Evolutionary conservation across 2,329 filamentous ascomycete genomes (phyloP), one percentile per base, ranked within the genome.

Genomic region (Alternaria infectoria): DNA sequence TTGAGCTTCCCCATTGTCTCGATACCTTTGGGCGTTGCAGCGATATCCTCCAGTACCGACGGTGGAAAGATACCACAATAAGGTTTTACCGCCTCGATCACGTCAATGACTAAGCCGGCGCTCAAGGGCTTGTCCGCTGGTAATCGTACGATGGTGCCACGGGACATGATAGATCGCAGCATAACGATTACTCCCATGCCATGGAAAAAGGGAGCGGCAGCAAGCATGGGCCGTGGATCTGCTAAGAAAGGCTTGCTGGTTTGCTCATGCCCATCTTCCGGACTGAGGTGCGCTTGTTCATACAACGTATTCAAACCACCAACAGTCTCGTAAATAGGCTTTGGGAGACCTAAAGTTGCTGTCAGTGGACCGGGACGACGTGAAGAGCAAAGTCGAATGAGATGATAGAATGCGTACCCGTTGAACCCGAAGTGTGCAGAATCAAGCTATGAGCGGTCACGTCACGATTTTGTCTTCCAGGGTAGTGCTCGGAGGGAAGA

Each of bases 341-440:
- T 59, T 3, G 57, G 57, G n/a, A 55, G 50, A 43, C 57, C 57
- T 59, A 8, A 4, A 13, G 2, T 5, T 4, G 3, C 1, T 15
- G 28, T 59, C 13, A 49, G 50, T 5, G n/a, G 12, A 21, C 13
- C 11, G 4, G 1, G 2, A n/a, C 21, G 5, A 21, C 7, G 9
- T 9, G 6, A 2, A 23, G 6, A 25, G 32, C 5, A 10, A 15
- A 25, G 2, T 12, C 7, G 2, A 6, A 23, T 28, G 19, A 6
- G 9, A n/a, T 32, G 12, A 11, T 5, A 2, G 8, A 8, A 13
- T 43, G 1, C 57, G 17, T 47, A 32, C 57, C 57, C 4, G 57
- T 59, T 21, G 57, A 59, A 12, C 57, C 57, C 3, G 57, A 59
- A 12, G 57, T 59, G 15, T 59, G 57, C 11, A 59, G n/a, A 12